Evolutionary conservation across 192 early-diverging fungal genomes (phyloP).

Genomic region (Mortierella antarctica): DNA sequence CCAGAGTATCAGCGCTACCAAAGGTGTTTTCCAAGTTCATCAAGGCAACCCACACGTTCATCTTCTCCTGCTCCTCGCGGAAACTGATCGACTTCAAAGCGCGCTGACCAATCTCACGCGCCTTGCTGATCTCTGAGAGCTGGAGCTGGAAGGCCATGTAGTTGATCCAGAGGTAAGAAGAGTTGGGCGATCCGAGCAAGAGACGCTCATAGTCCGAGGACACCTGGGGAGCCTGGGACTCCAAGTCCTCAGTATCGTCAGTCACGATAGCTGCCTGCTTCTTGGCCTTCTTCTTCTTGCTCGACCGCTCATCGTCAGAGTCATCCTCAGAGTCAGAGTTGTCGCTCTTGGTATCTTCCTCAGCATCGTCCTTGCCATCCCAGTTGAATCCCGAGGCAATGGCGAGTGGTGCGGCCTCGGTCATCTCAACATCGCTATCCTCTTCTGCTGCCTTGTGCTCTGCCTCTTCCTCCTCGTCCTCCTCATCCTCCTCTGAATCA

Average conservation of each 20-base stretch:
- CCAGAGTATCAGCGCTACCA: slow-evolving; percentile 84
- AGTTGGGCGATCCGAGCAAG: slow-evolving; percentile 93
- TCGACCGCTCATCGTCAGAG: slow-evolving; percentile 54
- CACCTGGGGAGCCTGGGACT: slow-evolving; percentile 75
- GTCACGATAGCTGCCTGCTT: slow-evolving; percentile 62
- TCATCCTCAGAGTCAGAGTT: slow-evolving; percentile 39
- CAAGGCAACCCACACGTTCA: slow-evolving; percentile 98
- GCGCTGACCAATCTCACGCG: slow-evolving; percentile 92
- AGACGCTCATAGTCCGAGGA: slow-evolving; percentile 93
- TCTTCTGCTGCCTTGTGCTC: slow-evolving; percentile 3
- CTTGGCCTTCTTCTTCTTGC: slow-evolving; percentile 62
- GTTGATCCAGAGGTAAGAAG: slow-evolving; percentile 98
- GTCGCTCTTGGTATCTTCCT: slow-evolving; percentile 48
- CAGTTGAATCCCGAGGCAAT: slow-evolving; percentile 40
- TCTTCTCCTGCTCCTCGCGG: slow-evolving; percentile 94
- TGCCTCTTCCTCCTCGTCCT: slow-evolving; percentile 32
- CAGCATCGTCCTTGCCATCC: slow-evolving; percentile 55
- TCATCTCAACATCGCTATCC: slow-evolving; percentile 47
- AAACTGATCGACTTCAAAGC: slow-evolving; percentile 93
- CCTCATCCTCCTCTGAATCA: slow-evolving; percentile 44
- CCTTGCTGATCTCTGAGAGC: slow-evolving; percentile 92
- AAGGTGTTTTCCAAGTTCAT: slow-evolving; percentile 97
- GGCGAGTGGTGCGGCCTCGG: slow-evolving; percentile 34
- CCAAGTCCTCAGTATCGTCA: slow-evolving; percentile 77
- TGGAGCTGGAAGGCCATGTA: slow-evolving; percentile 99